Conservation (phyloP, 2,329 filamentous ascomycete genomes). For the Truncatella angustata region DNA sequence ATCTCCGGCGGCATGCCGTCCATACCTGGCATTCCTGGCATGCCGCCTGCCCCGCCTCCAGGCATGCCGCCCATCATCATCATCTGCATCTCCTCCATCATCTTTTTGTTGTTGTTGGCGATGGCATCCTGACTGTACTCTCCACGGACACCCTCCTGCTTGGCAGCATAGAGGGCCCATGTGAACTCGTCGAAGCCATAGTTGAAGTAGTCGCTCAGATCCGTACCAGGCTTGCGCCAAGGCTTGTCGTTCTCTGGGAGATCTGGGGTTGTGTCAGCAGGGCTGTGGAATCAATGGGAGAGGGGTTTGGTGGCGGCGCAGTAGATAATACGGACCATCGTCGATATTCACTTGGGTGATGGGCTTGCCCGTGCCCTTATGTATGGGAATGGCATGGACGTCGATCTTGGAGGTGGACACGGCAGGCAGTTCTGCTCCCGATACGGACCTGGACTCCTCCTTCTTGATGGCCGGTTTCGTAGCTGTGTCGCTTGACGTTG, state of each 20-base stretch:
- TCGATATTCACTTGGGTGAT: conserved; percentile 75
- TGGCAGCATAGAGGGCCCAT: conserved; percentile 90
- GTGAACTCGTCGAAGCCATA: conserved; percentile 99
- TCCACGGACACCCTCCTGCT: conserved; percentile 76
- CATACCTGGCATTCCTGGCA: conserved; percentile 52
- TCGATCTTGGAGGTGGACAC: conserved; percentile 81
- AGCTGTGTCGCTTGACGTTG: conserved; percentile 49
- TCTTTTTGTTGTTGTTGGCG: conserved; percentile 71
- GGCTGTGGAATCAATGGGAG: background rate
- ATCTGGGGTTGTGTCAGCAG: conserved; percentile 36
- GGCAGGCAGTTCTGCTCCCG: conserved; percentile 45
- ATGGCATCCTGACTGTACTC: conserved; percentile 70
- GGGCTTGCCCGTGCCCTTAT: conserved; percentile 77
- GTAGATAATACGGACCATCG: conserved; percentile 42
- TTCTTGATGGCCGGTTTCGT: conserved; percentile 47
- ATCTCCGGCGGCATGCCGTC: conserved; percentile 65
- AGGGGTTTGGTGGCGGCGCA: background rate
- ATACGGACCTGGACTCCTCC: conserved; percentile 34
- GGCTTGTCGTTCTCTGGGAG: conserved; percentile 83
- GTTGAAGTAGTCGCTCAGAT: conserved; percentile 97
- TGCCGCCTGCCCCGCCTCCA: conserved; percentile 25
- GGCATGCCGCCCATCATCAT: conserved; percentile 64
- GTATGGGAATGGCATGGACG: conserved; percentile 77
- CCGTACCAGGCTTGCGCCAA: conserved; percentile 91
- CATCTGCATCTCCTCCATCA: conserved; percentile 66